A percentile compares a stretch with the other conserved stretches of the same genome.
Conservation (phyloP, 208 protist species). For the Strigomonas oncopelti region DNA sequence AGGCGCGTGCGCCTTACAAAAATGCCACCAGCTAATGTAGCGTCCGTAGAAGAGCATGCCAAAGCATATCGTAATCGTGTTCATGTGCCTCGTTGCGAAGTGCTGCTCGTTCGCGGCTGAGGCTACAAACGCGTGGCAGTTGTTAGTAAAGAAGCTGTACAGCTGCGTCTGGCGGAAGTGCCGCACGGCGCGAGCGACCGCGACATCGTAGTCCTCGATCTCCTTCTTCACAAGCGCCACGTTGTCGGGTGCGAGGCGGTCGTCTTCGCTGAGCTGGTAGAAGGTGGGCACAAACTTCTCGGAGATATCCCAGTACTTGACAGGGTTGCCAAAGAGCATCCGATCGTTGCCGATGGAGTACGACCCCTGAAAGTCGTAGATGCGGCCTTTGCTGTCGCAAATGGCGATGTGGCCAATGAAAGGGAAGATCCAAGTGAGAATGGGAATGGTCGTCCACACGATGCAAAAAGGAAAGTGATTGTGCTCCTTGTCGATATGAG, state of each 20-base stretch:
- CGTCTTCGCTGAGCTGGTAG: slow-evolving; percentile 22
- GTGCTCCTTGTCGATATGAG: slow-evolving; percentile 40
- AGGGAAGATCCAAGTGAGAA: slow-evolving; percentile 87
- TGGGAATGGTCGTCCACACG: slow-evolving; percentile 87
- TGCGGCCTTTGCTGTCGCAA: slow-evolving; percentile 73
- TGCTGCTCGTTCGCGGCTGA: slow-evolving; percentile 38
- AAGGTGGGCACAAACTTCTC: slow-evolving; percentile 53
- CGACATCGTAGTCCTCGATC: slow-evolving; percentile 56
- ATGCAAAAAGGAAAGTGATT: slow-evolving; percentile 90
- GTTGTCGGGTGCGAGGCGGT: slow-evolving; percentile 9
- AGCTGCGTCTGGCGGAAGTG: slow-evolving; percentile 64
- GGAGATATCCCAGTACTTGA: slow-evolving; percentile 81
- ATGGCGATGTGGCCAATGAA: slow-evolving; percentile 91
- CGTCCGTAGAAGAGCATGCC: slow-evolving; percentile 47
- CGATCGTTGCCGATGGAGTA: slow-evolving; percentile 77
- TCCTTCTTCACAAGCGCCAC: slow-evolving; percentile 26
- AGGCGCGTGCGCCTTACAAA: slow-evolving; percentile 39
- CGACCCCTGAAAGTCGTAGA: slow-evolving; percentile 89
- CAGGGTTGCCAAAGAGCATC: slow-evolving; percentile 86
- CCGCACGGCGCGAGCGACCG: slow-evolving; percentile 26
- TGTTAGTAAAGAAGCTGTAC: slow-evolving; percentile 89
- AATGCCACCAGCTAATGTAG: slow-evolving; percentile 33
- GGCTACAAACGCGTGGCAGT: slow-evolving; percentile 84
- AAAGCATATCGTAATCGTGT: slow-evolving; percentile 45
- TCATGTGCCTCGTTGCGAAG: slow-evolving; percentile 17